A percentile compares a stretch with the other conserved stretches of the same genome.
These are phyloP conservation scores for Ballota nigra DNA, from an alignment of 257 asterid species.

Conservation along the genomic window DNA sequence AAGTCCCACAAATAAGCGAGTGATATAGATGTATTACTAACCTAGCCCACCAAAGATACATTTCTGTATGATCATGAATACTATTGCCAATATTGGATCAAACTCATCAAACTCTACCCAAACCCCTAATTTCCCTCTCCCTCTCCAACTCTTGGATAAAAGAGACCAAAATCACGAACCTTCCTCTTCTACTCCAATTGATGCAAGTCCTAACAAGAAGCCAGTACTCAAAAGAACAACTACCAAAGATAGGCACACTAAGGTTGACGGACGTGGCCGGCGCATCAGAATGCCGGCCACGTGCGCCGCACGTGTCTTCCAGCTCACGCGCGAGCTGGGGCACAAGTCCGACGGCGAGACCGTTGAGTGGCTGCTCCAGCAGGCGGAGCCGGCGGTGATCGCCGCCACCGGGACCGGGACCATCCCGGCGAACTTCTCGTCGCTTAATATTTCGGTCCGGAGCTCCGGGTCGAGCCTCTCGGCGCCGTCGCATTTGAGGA, in stretches of 20 bases:
- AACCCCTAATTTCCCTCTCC: conserved; percentile 51
- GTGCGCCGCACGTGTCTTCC: conserved; percentile 86
- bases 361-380: conserved; percentile 66
- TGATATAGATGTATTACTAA: neutral
- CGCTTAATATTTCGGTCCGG: conserved; percentile 60
- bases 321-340: conserved; percentile 61
- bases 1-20: conserved; percentile 31
- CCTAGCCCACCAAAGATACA: conserved; percentile 3
- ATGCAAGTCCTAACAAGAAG: conserved; percentile 26
- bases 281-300: conserved; percentile 81
- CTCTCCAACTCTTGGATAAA: conserved; percentile 53
- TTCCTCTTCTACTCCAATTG: neutral
- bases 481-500: conserved; percentile 46
- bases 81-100: conserved; percentile 17
- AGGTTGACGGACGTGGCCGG: conserved; percentile 60
- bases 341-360: conserved; percentile 48
- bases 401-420: conserved; percentile 95
- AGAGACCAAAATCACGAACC: conserved; percentile 16
- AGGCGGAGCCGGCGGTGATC: conserved; percentile 84
- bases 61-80: conserved; percentile 40
- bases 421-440: conserved; percentile 72
- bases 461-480: conserved; percentile 65
- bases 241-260: conserved; percentile 67
- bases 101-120: conserved; percentile 19
- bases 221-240: conserved; percentile 36